phyloP scores from a whole-genome alignment of 2,329 filamentous ascomycete species.

The Pestalotiopsis fici region DNA sequence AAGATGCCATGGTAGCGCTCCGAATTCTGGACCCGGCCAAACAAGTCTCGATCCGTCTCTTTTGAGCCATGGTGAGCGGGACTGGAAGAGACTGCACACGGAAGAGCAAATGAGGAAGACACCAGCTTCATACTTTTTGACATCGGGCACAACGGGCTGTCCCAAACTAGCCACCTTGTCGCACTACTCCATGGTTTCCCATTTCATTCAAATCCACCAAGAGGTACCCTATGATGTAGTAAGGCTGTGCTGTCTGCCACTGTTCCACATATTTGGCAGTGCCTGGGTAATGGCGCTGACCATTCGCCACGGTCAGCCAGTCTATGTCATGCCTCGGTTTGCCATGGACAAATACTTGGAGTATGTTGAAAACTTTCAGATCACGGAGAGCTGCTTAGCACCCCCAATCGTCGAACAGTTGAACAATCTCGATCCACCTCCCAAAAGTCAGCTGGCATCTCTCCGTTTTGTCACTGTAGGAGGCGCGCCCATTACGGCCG shows the following conservation, averaged over 20 bases:
- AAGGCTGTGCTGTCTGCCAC: constrained; percentile 48
- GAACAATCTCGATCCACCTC: constrained; percentile 27
- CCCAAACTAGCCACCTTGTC: constrained; percentile 40
- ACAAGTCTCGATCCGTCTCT: constrained; percentile 30
- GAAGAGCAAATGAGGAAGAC: constrained; percentile 21
- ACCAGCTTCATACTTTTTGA: constrained; percentile 29
- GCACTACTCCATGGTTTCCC: constrained; percentile 34
- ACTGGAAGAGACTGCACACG: constrained; percentile 14
- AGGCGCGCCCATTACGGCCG: constrained; percentile 47
- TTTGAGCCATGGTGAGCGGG: constrained; percentile 15
- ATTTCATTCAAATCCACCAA: constrained; percentile 29
- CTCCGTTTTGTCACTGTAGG: constrained; percentile 46
- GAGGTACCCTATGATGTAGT: constrained; percentile 32
- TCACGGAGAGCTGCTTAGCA: constrained; percentile 49
- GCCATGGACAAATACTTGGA: constrained; percentile 38
- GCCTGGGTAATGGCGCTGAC: constrained; percentile 46
- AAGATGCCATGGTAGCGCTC: background rate
- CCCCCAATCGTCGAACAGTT: constrained; percentile 43
- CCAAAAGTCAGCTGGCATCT: constrained; percentile 33
- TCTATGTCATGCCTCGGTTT: constrained; percentile 49
- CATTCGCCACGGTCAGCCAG: constrained; percentile 43
- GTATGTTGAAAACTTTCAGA: constrained; percentile 38
- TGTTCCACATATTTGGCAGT: constrained; percentile 54
- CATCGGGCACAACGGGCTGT: constrained; percentile 35
- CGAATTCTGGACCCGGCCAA: too few relatives aligned